Base-by-base conservation (phyloP, 345 rosid species). In the Iberis pinnata region DNA sequence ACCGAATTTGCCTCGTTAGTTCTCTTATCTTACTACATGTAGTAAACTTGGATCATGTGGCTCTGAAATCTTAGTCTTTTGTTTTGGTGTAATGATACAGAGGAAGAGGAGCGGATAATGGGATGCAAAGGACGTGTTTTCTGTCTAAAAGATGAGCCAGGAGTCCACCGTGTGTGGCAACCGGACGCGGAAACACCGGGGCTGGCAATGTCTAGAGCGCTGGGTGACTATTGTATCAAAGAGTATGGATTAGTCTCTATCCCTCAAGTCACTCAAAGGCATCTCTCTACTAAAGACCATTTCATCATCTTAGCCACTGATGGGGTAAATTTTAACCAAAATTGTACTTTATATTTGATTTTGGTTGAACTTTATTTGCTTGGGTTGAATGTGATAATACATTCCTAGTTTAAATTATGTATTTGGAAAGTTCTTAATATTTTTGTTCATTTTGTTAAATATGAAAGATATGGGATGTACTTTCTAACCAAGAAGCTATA, bases 201-300 rank as follows among this genome's bases (percentile, higher is more conserved):
- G 26, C 83, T 92, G 16, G 95, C 98, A 17, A 92, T 92, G 98
- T 92, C 98, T 5, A 76, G 98, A 74, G 97, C 98, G 8, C 88
- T 92, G 11, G 98, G 95, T 8, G 98, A 92, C 75, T 80, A 81
- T 53, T 92, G 98, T 60, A 40, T 88, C 3, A 92, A 92, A 72
- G 79, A 78, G 26, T 85, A 67, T 33, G 97, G 98, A 18, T 73
- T 92, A 24, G 88, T 81, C 45, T 92, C 98, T 0, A 80, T 74
- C 43, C 98, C 98, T 16, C 95, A 85, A 64, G 95, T 92, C 40
- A 81, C 79, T 4, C 94, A 92, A 66, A 78, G 94, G 60, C 88
- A 68, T 53, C 66, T 88, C 60, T 78, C 80, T 51, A 67, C 72
- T 67, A 67, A 68, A 61, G 98, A 92, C 64, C 82, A 88, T 32